Evolutionary conservation across 2,329 filamentous ascomycete species (phyloP).

Genomic region (Hypoxylon sp.): DNA sequence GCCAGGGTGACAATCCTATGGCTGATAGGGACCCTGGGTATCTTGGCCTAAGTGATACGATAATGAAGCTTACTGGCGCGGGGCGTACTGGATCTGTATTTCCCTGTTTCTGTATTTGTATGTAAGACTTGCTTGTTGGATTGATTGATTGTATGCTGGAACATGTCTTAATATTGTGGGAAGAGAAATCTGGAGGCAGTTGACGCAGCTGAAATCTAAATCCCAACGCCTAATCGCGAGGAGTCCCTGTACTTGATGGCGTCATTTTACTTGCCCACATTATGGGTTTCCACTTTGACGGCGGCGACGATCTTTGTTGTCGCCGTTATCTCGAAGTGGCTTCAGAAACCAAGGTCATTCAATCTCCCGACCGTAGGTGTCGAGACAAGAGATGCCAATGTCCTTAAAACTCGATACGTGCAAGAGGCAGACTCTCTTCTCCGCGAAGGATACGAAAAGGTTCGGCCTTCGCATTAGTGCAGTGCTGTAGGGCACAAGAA

Average conservation of each 20-base stretch:
- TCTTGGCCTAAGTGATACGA: conserved; percentile 18
- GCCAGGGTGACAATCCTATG: conserved; percentile 25
- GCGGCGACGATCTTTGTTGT: conserved; percentile 33
- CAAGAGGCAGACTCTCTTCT: conserved; percentile 50
- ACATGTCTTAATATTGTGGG: not conserved
- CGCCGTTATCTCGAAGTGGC: conserved; percentile 34
- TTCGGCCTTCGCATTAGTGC: not conserved
- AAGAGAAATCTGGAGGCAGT: not conserved
- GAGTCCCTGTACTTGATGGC: conserved; percentile 35
- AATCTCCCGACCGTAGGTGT: conserved; percentile 45
- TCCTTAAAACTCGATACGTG: conserved; percentile 49
- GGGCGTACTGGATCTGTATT: not conserved
- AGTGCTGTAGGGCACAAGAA: not conserved
- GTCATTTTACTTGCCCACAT: conserved; percentile 20
- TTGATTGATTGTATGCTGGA: not conserved
- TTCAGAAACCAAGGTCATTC: conserved; percentile 38
- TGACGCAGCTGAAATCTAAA: not conserved
- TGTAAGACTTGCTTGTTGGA: not conserved
- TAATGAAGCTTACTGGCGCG: conserved; percentile 10
- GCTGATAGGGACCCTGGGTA: conserved; percentile 8
- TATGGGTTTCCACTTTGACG: conserved; percentile 40
- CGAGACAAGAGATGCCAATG: conserved; percentile 39
- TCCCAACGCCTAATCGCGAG: not conserved
- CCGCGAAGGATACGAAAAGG: conserved; percentile 50
- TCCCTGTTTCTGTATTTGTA: conserved; percentile 1